Base-by-base conservation (phyloP, 192 early-diverging fungal genomes). In the Chytriomyces sp. region DNA sequence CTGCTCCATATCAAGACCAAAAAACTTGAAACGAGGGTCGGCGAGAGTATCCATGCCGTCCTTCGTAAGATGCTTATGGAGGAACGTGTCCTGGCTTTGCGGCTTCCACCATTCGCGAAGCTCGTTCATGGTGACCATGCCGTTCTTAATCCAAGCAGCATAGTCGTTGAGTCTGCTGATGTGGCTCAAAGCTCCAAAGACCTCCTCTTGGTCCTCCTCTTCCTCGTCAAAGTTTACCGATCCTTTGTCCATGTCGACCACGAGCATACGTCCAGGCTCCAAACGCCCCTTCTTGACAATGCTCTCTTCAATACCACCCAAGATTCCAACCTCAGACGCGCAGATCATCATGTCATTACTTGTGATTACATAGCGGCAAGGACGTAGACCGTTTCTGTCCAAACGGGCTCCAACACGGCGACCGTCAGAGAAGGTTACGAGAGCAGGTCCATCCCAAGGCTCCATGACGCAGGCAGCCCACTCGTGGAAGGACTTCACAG, bases 381-480 rank as follows among this genome's bases (percentile, higher is more conserved):
- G 97, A 57, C 96, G 90, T 44, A 99, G 82, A 64, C 97, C 97
- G 74, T 99, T 99, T 78, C 97, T 92, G 79, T 99, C 97, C 40
- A 99, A 85, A n/a, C 88, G 92, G n/a, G 97, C 97, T 74, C 97
- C 97, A 75, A 93, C 93, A 84, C 91, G 97, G 58, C 96, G 91
- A 37, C 97, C 97, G 79, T 99, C 97, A 33, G 91, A 92, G 78
- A 99, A 99, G 19, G 97, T 97, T 77, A 99, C 94, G 63, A 99
- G 82, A 12, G 97, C 96, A 19, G 97, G 97, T 26, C 97, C 97
- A 78, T 99, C 97, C 90, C 95, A 99, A 17, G 95, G 92, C 80
- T 99, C 97, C 95, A 98, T 98, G 41, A 99, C 79, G 80, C 90
- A 93, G 34, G 96, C 92, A 56, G 95, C 94, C 97, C 97, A 99